Evolutionary conservation across 495 filamentous ascomycete genomes (phyloP).

Genomic region (Podospora appendiculata): DNA sequence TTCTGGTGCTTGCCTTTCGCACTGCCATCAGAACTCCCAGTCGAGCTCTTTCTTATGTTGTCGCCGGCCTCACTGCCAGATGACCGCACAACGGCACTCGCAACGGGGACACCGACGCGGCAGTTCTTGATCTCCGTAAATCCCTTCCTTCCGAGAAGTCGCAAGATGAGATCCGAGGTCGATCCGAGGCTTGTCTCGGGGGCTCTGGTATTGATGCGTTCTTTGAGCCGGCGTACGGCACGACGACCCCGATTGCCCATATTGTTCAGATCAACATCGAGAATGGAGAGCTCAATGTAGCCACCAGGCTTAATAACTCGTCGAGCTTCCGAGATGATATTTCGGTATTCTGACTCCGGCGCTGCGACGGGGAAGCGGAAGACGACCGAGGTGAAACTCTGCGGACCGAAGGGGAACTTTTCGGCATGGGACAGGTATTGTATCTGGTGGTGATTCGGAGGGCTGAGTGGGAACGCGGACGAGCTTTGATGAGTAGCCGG

Average conservation of each 20-base stretch:
- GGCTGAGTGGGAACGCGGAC: constrained; percentile 47
- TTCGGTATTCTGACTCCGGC: constrained; percentile 65
- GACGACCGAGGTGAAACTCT: constrained; percentile 79
- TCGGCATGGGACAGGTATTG: constrained; percentile 58
- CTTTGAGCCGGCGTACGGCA: constrained; percentile 70
- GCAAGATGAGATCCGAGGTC: constrained; percentile 69
- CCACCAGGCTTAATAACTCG: constrained; percentile 86
- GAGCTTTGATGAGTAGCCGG: constrained; percentile 24
- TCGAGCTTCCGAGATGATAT: constrained; percentile 79
- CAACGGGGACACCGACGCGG: constrained; percentile 82
- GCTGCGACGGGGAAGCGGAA: constrained; percentile 78
- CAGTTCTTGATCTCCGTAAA: constrained; percentile 83
- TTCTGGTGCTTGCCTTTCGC: constrained; percentile 23
- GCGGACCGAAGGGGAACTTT: constrained; percentile 79
- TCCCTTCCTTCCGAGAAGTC: constrained; percentile 65
- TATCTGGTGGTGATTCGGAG: constrained; percentile 79
- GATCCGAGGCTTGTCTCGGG: constrained; percentile 61
- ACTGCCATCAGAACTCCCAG: neutral
- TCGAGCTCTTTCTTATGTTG: constrained; percentile 6
- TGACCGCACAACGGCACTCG: constrained; percentile 50
- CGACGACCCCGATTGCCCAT: constrained; percentile 72
- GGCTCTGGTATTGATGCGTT: constrained; percentile 54
- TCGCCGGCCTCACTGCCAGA: constrained; percentile 19
- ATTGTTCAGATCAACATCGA: constrained; percentile 82
- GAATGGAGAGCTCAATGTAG: constrained; percentile 76